These are phyloP conservation scores for Darksidea phi DNA, from an alignment of 495 filamentous ascomycete species.

Conservation along the genomic window DNA sequence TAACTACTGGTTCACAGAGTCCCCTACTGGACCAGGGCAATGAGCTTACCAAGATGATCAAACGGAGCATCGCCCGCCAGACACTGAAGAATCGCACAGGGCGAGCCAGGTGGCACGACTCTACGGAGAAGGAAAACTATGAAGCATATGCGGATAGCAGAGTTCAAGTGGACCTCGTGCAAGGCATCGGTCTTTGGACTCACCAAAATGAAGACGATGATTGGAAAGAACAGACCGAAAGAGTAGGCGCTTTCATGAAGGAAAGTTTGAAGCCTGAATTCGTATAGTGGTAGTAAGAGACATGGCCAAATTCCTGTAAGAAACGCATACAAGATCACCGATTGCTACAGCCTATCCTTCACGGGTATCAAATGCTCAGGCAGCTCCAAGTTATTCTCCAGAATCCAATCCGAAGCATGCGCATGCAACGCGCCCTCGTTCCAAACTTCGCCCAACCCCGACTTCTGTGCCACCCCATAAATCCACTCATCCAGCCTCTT, in stretches of 20 bases:
- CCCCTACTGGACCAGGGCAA: constrained; percentile 28
- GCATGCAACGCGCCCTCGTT: neutral
- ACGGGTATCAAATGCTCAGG: neutral
- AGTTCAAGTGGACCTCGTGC: constrained; percentile 4
- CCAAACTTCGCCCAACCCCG: neutral
- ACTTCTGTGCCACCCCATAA: neutral
- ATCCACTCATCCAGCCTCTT: constrained; percentile 2
- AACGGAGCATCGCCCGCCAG: constrained; percentile 24
- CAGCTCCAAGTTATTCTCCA: neutral
- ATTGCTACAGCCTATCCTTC: no score
- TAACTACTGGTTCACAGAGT: constrained; percentile 28
- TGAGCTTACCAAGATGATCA: constrained; percentile 24
- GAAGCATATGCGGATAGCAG: constrained; percentile 15
- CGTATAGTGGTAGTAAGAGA: neutral
- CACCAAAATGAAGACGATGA: neutral
- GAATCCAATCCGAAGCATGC: neutral
- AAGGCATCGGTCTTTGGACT: constrained; percentile 26
- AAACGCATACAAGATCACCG: neutral
- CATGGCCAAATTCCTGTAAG: neutral
- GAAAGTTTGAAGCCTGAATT: neutral
- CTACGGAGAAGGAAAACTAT: constrained; percentile 18
- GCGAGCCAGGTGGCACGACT: constrained; percentile 7
- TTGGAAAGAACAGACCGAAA: constrained; percentile 13
- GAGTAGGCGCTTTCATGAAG: constrained; percentile 25
- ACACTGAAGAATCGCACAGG: neutral